A percentile compares a stretch with the other conserved stretches of the same genome.
Conservation (phyloP, 257 asterid genomes). For the Plantago elongata region DNA sequence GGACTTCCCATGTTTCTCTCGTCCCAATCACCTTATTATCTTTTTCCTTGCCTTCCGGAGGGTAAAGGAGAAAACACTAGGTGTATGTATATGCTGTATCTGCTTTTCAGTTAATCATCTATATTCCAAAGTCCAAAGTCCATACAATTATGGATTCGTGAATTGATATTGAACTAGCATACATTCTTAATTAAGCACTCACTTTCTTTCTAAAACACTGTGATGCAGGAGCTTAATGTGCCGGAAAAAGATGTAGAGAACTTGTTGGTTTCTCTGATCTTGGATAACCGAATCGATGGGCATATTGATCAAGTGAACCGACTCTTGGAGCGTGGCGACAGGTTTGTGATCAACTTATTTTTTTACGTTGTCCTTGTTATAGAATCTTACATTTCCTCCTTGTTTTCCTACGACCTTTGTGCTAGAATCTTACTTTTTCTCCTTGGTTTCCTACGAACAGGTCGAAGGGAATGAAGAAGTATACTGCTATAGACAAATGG, state of each 20-base stretch:
- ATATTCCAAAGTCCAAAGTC: too few species aligned
- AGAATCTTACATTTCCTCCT: background rate
- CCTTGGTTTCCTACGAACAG: conserved; percentile 28
- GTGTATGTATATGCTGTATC: too few species aligned
- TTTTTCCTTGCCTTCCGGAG: background rate
- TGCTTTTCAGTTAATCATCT: background rate
- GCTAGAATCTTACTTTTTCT: background rate
- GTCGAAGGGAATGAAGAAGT: conserved; percentile 92
- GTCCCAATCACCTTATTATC: background rate
- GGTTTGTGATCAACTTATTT: conserved; percentile 32
- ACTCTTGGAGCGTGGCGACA: conserved; percentile 93
- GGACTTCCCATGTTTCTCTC: too few species aligned
- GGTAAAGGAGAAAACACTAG: too few species aligned
- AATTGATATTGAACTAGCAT: background rate
- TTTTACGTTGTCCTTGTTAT: too few species aligned
- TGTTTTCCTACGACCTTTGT: background rate
- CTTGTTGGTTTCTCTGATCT: conserved; percentile 80
- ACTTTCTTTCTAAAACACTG: conserved; percentile 1
- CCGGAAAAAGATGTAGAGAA: conserved; percentile 96
- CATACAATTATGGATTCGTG: background rate
- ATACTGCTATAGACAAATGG: conserved; percentile 90
- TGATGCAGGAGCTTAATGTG: conserved; percentile 84
- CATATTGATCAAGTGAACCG: conserved; percentile 96
- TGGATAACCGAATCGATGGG: conserved; percentile 85
- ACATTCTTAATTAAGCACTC: background rate